Percentiles rank a stretch among this genome's conserved stretches.
Conservation (phyloP, 2,329 filamentous ascomycete species). For the Cladosporium sp. region DNA sequence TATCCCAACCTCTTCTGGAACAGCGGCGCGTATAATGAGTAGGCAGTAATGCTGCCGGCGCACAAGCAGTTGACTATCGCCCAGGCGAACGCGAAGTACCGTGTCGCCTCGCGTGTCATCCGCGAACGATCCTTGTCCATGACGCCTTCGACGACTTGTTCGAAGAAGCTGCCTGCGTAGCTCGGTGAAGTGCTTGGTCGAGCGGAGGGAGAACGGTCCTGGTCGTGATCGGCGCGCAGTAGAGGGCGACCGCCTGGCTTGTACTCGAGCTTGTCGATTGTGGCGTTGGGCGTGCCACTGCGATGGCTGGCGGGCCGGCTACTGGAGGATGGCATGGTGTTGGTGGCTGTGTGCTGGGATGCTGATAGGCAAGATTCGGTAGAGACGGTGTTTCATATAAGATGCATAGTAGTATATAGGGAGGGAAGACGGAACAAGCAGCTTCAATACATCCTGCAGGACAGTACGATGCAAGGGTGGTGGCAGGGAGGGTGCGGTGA, state of each 20-base stretch:
- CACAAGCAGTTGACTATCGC: constrained; percentile 65
- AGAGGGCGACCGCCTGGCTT: constrained; percentile 38
- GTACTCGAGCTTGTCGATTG: constrained; percentile 51
- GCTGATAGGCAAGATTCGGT: background rate
- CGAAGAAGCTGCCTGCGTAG: constrained; percentile 53
- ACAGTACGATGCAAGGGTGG: background rate
- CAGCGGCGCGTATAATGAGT: constrained; percentile 87
- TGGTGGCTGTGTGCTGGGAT: background rate
- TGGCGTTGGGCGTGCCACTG: constrained; percentile 1
- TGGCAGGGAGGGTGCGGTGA: background rate
- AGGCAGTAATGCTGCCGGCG: constrained; percentile 87
- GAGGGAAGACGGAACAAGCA: background rate
- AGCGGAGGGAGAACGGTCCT: constrained; percentile 24
- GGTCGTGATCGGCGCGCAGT: constrained; percentile 33
- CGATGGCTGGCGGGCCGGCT: constrained; percentile 11
- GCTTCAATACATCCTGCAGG: background rate
- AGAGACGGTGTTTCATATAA: constrained; percentile 4
- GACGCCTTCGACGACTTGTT: constrained; percentile 58
- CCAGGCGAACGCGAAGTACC: constrained; percentile 57
- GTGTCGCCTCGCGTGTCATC: constrained; percentile 50
- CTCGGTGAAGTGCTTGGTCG: constrained; percentile 38
- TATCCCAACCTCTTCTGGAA: constrained; percentile 85
- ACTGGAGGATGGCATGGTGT: constrained; percentile 11
- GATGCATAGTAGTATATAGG: background rate
- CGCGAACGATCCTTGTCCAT: constrained; percentile 53